Evolutionary conservation across 257 asterid species (phyloP).

Genomic region (Anisodus acutangulus): DNA sequence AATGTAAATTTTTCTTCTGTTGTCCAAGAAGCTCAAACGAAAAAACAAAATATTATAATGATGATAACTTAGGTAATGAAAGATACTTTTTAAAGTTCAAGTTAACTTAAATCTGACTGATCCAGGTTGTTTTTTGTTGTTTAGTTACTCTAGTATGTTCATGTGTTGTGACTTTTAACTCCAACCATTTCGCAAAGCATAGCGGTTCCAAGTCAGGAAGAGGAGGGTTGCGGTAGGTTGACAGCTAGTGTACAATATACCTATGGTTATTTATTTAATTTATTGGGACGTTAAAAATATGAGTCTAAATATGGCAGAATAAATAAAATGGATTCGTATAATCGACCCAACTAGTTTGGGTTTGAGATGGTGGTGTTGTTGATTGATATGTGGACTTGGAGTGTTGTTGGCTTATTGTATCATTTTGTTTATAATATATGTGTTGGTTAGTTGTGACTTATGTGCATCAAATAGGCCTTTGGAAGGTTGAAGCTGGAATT

Average conservation of each 20-base stretch:
- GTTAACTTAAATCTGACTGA: not conserved
- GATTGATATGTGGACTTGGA: not conserved
- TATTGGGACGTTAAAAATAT: not conserved
- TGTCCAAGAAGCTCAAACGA: not conserved
- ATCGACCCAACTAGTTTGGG: not conserved
- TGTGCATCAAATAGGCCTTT: not conserved
- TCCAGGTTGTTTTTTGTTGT: not conserved
- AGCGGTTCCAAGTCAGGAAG: not conserved
- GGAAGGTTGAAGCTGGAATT: not conserved
- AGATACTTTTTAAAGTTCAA: conserved; percentile 3
- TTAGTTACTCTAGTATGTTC: not conserved
- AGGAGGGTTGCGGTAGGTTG: not conserved
- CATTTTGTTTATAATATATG: not conserved
- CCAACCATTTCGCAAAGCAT: not conserved
- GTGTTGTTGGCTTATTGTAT: not conserved
- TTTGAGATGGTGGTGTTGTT: not conserved
- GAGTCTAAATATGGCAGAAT: not conserved
- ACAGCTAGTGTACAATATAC: not conserved
- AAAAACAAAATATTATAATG: not conserved
- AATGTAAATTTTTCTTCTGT: not conserved
- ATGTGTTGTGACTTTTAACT: not conserved
- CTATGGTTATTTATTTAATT: conserved; percentile 25
- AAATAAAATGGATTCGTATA: not conserved
- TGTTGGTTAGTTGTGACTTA: not conserved
- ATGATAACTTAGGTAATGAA: not conserved